Evolutionary conservation across 2,329 filamentous ascomycete genomes (phyloP).

Genomic region (Atkinsonella hypoxylon): DNA sequence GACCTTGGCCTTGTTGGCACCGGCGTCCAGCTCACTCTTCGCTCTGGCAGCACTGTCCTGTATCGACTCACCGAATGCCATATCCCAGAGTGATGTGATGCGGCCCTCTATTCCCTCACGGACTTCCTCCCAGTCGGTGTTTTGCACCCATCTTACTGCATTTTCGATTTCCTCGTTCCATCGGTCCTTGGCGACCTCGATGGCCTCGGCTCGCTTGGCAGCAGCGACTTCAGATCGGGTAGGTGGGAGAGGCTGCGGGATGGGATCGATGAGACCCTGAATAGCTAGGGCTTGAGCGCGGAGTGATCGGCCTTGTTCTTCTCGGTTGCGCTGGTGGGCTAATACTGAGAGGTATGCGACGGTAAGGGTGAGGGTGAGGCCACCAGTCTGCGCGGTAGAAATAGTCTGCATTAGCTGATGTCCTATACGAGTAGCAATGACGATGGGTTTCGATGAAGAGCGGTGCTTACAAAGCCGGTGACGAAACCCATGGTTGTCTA

Average conservation of each 20-base stretch:
- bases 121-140: conserved; percentile 51
- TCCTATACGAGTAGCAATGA: too few species aligned
- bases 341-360: conserved; percentile 61
- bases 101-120: conserved; percentile 45
- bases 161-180: conserved; percentile 67
- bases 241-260: conserved; percentile 33
- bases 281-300: conserved; percentile 45
- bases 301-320: conserved; percentile 42
- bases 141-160: conserved; percentile 54
- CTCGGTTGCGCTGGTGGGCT: conserved; percentile 57
- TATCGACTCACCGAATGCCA: conserved; percentile 21
- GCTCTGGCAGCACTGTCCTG: conserved; percentile 16
- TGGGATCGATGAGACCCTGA: conserved; percentile 37
- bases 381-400: conserved; percentile 46
- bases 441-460: not conserved
- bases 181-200: conserved; percentile 60
- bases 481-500: conserved; percentile 53
- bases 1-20: conserved; percentile 21
- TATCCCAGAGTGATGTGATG: conserved; percentile 32
- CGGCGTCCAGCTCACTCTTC: conserved; percentile 19
- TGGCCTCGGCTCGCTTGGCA: conserved; percentile 40
- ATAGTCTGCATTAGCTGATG: too few species aligned
- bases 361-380: conserved; percentile 63
- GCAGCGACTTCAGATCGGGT: conserved; percentile 38
- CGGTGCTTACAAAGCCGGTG: conserved; percentile 51